phyloP scores from a whole-genome alignment of 345 rosid genomes.

The Ailanthus altissimus region DNA sequence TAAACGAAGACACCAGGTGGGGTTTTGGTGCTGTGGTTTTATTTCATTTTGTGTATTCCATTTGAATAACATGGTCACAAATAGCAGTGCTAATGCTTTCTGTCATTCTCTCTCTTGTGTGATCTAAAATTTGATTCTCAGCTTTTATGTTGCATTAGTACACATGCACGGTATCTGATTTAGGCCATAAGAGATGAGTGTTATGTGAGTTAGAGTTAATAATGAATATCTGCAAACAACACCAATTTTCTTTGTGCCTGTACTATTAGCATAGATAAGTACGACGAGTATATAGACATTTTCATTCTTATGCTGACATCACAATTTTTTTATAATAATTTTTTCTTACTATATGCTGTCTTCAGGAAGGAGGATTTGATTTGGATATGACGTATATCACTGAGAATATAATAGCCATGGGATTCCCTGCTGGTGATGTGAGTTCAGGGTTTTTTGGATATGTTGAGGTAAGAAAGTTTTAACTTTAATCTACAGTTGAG shows the following conservation, averaged over 20 bases:
- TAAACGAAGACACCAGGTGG: slow-evolving; percentile 84
- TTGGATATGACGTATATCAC: slow-evolving; percentile 83
- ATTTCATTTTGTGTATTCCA: not conserved
- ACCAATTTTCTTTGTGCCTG: not conserved
- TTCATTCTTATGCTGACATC: not conserved
- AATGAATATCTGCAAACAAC: not conserved
- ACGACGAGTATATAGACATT: not conserved
- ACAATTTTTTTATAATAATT: not conserved
- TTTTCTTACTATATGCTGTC: slow-evolving; percentile 6
- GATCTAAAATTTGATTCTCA: not conserved
- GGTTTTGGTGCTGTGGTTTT: not conserved
- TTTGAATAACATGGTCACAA: not conserved
- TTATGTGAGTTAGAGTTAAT: not conserved
- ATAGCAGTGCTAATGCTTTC: not conserved
- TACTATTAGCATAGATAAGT: not conserved
- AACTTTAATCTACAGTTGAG: slow-evolving; percentile 17
- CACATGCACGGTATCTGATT: not conserved
- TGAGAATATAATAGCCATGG: slow-evolving; percentile 90
- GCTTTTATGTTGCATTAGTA: not conserved
- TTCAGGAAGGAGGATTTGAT: slow-evolving; percentile 89
- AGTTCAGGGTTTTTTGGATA: slow-evolving; percentile 89
- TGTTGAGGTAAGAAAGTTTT: slow-evolving; percentile 59
- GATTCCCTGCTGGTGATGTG: slow-evolving; percentile 97
- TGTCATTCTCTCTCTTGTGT: slow-evolving; percentile 1
- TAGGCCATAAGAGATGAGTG: not conserved